Percentiles rank a stretch among this genome's conserved stretches.
Evolutionary conservation across 2,329 filamentous ascomycete species (phyloP).

Genomic region (Teratosphaeria viscida): DNA sequence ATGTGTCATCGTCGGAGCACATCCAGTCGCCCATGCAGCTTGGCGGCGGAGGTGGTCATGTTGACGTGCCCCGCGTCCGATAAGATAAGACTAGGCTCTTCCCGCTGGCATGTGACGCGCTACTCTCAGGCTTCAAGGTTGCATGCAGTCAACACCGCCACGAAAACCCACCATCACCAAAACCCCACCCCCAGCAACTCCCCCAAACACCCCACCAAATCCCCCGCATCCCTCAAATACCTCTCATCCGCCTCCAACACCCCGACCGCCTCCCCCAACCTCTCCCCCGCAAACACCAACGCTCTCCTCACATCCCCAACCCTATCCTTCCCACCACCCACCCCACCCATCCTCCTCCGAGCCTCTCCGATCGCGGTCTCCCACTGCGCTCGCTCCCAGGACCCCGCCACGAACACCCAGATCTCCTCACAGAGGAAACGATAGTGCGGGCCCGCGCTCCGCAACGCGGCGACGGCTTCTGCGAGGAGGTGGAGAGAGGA

Average conservation of each 20-base stretch:
- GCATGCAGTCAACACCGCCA: neutral
- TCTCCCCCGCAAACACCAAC: neutral
- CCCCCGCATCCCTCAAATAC: slow-evolving; percentile 6
- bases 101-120: neutral
- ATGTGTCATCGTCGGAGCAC: neutral
- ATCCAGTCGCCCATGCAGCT: neutral
- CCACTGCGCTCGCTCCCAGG: slow-evolving; percentile 4
- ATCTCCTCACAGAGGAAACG: slow-evolving; percentile 5
- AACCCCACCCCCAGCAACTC: slow-evolving; percentile 1
- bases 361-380: slow-evolving; percentile 5
- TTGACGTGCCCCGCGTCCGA: neutral
- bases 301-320: neutral
- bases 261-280: neutral
- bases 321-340: no score
- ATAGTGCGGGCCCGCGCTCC: slow-evolving; percentile 7
- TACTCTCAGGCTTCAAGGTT: no score
- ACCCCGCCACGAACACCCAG: slow-evolving; percentile 12
- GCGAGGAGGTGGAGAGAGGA: slow-evolving; percentile 6
- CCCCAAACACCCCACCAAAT: slow-evolving; percentile 5
- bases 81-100: neutral
- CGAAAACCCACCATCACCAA: neutral
- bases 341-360: neutral
- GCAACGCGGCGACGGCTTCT: slow-evolving; percentile 7
- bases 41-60: neutral
- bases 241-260: slow-evolving; percentile 5